Evolutionary conservation across 2,329 filamentous ascomycete species (phyloP).

Genomic region (Didymella arachidicola): DNA sequence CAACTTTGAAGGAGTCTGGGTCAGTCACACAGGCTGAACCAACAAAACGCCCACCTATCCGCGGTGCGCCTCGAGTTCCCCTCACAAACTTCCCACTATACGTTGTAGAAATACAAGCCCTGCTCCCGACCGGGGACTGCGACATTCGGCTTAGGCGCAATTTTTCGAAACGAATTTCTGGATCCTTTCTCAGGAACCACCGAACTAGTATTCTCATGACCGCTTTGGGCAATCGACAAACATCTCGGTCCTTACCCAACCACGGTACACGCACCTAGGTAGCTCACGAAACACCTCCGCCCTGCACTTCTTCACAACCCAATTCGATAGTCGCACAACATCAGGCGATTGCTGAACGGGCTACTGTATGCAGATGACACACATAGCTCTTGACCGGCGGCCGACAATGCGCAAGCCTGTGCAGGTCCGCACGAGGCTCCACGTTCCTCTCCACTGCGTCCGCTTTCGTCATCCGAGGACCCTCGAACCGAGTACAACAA

Average conservation of each 20-base stretch:
- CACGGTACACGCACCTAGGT: not conserved
- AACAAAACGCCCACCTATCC: constrained; percentile 8
- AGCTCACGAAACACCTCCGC: not conserved
- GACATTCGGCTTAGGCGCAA: not conserved
- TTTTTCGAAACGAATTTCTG: not conserved
- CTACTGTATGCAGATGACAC: constrained; percentile 8
- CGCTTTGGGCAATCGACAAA: constrained; percentile 3
- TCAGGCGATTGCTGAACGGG: not conserved
- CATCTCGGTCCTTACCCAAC: constrained; percentile 2
- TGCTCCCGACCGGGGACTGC: not conserved
- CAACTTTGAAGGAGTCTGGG: not conserved
- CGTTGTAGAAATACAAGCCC: not conserved
- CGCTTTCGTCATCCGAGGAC: constrained; percentile 8
- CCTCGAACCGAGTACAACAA: not conserved
- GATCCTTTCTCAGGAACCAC: not conserved
- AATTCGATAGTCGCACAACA: constrained; percentile 10
- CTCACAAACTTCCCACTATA: not conserved
- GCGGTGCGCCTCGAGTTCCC: constrained; percentile 1
- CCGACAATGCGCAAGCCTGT: constrained; percentile 1
- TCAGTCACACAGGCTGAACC: constrained; percentile 6
- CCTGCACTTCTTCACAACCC: not conserved
- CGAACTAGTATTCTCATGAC: not conserved
- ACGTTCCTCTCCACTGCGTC: constrained; percentile 4
- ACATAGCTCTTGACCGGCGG: not conserved
- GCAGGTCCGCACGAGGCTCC: constrained; percentile 14